A percentile compares a stretch with the other conserved stretches of the same genome.
Evolutionary conservation across 768 basidiomycete genomes (phyloP).

Genomic region (Leucocoprinus sp.): DNA sequence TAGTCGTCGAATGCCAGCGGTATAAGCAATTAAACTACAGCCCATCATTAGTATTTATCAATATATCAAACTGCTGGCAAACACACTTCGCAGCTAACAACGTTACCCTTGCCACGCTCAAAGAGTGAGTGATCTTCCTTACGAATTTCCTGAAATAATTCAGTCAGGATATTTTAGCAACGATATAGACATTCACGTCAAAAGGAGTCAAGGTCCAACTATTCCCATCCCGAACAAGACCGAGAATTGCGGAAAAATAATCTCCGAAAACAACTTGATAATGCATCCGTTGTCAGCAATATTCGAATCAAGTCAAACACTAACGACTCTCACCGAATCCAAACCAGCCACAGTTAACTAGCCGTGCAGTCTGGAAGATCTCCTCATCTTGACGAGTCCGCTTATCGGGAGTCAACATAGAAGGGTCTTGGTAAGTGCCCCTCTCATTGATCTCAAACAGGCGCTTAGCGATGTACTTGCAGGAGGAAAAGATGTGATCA

Average conservation of each 20-base stretch:
- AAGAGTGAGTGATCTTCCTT: conserved; percentile 54
- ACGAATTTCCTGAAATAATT: conserved; percentile 49
- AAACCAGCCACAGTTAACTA: conserved; percentile 79
- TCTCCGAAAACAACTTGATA: conserved; percentile 78
- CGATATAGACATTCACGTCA: conserved; percentile 30
- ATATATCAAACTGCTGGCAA: not conserved
- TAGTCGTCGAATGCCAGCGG: conserved; percentile 80
- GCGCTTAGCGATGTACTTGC: conserved; percentile 70
- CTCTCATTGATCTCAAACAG: conserved; percentile 78
- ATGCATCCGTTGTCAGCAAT: conserved; percentile 4
- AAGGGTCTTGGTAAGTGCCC: conserved; percentile 51
- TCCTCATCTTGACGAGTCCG: conserved; percentile 56
- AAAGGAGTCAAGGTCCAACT: conserved; percentile 76
- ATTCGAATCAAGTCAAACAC: not conserved
- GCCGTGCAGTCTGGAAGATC: conserved; percentile 75
- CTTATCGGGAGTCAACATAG: conserved; percentile 29
- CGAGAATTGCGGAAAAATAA: conserved; percentile 75
- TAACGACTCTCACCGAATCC: conserved; percentile 34
- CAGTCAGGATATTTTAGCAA: not conserved
- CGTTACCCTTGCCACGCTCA: conserved; percentile 75
- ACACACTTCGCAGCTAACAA: conserved; percentile 81
- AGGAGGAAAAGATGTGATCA: not conserved
- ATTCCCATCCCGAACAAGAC: conserved; percentile 67
- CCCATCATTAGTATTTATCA: too few species aligned
- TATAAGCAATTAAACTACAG: conserved; percentile 76